A percentile compares a stretch with the other conserved stretches of the same genome.
phyloP scores from a whole-genome alignment of 257 asterid genomes.

The Lycium barbarum region DNA sequence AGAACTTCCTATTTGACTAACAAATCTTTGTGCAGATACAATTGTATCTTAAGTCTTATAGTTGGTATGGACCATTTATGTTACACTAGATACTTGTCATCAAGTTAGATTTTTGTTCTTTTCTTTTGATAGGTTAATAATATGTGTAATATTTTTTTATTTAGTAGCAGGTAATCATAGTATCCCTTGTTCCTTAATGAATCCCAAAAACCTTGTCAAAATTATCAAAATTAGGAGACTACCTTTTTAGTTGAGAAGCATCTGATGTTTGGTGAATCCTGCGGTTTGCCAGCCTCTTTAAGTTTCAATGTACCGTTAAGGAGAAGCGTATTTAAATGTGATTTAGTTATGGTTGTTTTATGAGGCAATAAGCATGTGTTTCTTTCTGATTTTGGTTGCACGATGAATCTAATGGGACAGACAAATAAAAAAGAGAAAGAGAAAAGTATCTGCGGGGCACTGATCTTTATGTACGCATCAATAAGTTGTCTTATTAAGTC shows the following conservation, averaged over 20 bases:
- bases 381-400: neutral
- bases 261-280: neutral
- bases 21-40: neutral
- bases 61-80: conserved; percentile 22
- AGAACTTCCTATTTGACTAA: neutral
- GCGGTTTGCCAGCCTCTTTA: neutral
- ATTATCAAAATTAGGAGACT: neutral
- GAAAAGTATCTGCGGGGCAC: neutral
- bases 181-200: conserved; percentile 18
- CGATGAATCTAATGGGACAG: neutral
- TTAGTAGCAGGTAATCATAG: neutral
- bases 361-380: neutral
- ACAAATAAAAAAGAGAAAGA: neutral
- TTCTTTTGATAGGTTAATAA: neutral
- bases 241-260: conserved; percentile 1
- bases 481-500: neutral
- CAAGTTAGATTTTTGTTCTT: neutral
- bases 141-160: neutral
- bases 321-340: conserved; percentile 14
- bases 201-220: neutral
- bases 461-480: neutral
- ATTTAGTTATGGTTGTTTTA: conserved; percentile 14
- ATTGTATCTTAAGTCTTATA: neutral
- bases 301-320: neutral
- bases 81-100: neutral